These are phyloP conservation scores for Epithele typhae DNA, from an alignment of 768 basidiomycete genomes.

Conservation along the genomic window DNA sequence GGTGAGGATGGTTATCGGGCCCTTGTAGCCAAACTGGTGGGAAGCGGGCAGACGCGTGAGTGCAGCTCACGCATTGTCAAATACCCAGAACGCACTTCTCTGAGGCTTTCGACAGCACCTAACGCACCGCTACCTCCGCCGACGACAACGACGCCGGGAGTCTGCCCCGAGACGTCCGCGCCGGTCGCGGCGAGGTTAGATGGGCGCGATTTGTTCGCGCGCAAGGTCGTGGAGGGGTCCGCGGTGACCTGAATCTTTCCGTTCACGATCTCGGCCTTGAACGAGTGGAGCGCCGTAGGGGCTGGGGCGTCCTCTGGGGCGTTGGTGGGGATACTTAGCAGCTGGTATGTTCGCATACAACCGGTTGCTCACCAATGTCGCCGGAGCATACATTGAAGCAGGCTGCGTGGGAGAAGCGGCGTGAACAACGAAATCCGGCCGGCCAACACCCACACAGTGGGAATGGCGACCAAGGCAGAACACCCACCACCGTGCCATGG, in stretches of 20 bases:
- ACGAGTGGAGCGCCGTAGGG: slow-evolving; percentile 73
- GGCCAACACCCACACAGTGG: not conserved
- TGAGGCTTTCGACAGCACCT: slow-evolving; percentile 72
- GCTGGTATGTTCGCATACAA: slow-evolving; percentile 15
- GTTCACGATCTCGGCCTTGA: slow-evolving; percentile 58
- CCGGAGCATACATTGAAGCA: slow-evolving; percentile 87
- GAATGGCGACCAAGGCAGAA: not conserved
- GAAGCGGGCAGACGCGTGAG: not conserved
- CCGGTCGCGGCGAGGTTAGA: slow-evolving; percentile 50
- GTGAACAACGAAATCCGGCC: not conserved
- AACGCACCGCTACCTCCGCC: slow-evolving; percentile 84
- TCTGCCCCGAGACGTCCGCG: slow-evolving; percentile 29
- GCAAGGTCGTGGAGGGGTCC: slow-evolving; percentile 51
- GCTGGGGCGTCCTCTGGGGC: slow-evolving; percentile 83
- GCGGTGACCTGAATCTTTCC: slow-evolving; percentile 82
- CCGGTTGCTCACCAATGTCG: slow-evolving; percentile 56
- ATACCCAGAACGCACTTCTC: slow-evolving; percentile 57
- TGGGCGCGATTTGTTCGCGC: slow-evolving; percentile 61
- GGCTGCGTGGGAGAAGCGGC: slow-evolving; percentile 39
- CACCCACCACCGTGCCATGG: slow-evolving; percentile 83
- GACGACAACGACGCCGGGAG: slow-evolving; percentile 72
- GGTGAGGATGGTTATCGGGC: slow-evolving; percentile 75
- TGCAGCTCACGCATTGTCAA: not conserved
- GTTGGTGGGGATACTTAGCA: not conserved
- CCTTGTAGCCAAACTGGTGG: slow-evolving; percentile 68